Evolutionary conservation across 192 early-diverging fungal genomes (phyloP).

Genomic region (Gigaspora rosea): DNA sequence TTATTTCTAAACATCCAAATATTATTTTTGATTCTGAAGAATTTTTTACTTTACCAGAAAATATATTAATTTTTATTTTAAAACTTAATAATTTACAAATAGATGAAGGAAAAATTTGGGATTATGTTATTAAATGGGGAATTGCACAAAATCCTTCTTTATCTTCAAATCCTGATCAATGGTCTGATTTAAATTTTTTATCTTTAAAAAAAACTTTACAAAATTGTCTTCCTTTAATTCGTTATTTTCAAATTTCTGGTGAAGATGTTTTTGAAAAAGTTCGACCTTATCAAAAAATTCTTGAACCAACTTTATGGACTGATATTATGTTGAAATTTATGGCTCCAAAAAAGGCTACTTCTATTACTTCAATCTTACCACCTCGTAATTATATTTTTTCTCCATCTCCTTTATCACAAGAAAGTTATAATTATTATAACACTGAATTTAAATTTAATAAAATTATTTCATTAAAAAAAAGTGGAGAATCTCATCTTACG

Average conservation of each 20-base stretch:
- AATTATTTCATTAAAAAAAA: too few species aligned
- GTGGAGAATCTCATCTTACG: too few species aligned
- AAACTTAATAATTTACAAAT: slow-evolving; percentile 24
- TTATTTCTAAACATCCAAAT: slow-evolving; percentile 4
- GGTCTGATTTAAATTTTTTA: not conserved
- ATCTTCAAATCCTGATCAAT: not conserved
- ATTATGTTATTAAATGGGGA: slow-evolving; percentile 22
- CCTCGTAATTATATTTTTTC: too few species aligned
- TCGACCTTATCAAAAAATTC: not conserved
- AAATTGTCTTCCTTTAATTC: slow-evolving; percentile 2
- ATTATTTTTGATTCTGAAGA: slow-evolving; percentile 8
- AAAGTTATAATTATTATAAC: too few species aligned
- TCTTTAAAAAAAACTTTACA: not conserved
- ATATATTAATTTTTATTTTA: slow-evolving; percentile 1
- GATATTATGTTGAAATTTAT: too few species aligned
- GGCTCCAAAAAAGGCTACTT: too few species aligned
- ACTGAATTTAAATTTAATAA: too few species aligned
- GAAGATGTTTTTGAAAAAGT: slow-evolving; percentile 11
- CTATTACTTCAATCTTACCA: too few species aligned
- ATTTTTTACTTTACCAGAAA: not conserved
- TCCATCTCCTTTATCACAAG: too few species aligned
- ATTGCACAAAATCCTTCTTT: slow-evolving; percentile 12
- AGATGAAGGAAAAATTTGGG: slow-evolving; percentile 19
- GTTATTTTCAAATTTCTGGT: slow-evolving; percentile 14
- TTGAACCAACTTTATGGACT: not conserved